Percentiles rank a stretch among this genome's conserved stretches.
These are phyloP conservation scores for Dendryphion nanum DNA, from an alignment of 2,329 filamentous ascomycete species.

Conservation along the genomic window DNA sequence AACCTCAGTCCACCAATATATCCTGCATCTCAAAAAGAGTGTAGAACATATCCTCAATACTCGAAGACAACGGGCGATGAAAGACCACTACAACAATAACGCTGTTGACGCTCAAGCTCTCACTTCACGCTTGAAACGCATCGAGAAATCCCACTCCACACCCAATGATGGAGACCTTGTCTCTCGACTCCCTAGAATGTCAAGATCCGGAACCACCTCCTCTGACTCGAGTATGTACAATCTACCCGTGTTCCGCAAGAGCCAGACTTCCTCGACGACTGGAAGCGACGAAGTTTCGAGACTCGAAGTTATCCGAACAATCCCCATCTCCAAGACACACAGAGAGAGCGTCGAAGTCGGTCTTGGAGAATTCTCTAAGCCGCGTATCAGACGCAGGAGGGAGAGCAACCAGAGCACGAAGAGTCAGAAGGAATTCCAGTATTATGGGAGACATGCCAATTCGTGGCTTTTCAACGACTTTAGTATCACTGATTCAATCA, in stretches of 20 bases:
- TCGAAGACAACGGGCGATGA: constrained; percentile 23
- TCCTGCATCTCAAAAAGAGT: no score
- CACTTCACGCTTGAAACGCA: constrained; percentile 2
- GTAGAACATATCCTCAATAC: constrained; percentile 7
- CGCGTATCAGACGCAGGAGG: constrained; percentile 18
- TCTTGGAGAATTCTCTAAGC: constrained; percentile 29
- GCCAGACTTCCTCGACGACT: constrained; percentile 24
- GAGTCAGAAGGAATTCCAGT: constrained; percentile 25
- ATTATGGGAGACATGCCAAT: constrained; percentile 37
- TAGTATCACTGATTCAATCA: constrained; percentile 32
- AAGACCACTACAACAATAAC: constrained; percentile 18
- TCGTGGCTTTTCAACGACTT: constrained; percentile 41
- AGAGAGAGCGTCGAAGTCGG: constrained; percentile 19
- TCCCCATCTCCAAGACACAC: constrained; percentile 12
- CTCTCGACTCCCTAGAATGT: constrained; percentile 15
- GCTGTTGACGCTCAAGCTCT: constrained; percentile 16
- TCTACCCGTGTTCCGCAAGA: constrained; percentile 24
- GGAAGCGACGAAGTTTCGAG: constrained; percentile 13
- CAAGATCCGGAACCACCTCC: constrained; percentile 29
- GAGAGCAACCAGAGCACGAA: constrained; percentile 13
- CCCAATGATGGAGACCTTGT: constrained; percentile 7
- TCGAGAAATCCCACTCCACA: constrained; percentile 5
- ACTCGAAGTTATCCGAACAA: constrained; percentile 11
- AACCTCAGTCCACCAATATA: not conserved
- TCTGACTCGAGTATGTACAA: constrained; percentile 11